phyloP scores from a whole-genome alignment of 2,329 filamentous ascomycete species.

The Parafenestella ontariensis region DNA sequence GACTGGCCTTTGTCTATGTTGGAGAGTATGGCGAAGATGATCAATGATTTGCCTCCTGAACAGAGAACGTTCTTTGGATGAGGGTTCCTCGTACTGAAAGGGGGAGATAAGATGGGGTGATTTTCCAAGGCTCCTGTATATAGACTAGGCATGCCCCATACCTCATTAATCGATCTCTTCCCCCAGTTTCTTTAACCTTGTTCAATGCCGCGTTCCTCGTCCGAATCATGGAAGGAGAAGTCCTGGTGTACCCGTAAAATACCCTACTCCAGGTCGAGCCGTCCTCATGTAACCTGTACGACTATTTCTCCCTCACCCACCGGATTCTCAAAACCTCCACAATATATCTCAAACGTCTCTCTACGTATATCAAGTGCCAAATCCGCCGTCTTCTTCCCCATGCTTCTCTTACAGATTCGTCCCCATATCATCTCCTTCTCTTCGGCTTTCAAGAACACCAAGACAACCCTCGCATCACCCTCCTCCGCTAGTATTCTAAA shows the following conservation, averaged over 20 bases:
- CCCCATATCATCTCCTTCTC: conserved; percentile 14
- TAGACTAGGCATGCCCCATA: too few relatives aligned
- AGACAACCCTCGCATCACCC: conserved; percentile 8
- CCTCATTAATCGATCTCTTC: too few relatives aligned
- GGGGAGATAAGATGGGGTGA: too few relatives aligned
- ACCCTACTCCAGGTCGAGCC: too few relatives aligned
- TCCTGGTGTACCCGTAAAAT: not conserved
- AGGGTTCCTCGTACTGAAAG: too few relatives aligned
- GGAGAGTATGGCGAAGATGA: not conserved
- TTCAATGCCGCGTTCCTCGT: too few relatives aligned
- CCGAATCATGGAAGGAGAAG: not conserved
- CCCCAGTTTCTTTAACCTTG: too few relatives aligned
- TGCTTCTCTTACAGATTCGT: conserved; percentile 11
- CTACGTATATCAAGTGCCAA: conserved; percentile 12
- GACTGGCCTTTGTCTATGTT: not conserved
- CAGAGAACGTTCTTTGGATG: not conserved
- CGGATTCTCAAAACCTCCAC: conserved; percentile 16
- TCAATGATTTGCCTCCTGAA: not conserved
- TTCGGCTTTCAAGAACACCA: conserved; percentile 12
- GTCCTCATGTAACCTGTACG: conserved; percentile 3
- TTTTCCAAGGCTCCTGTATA: too few relatives aligned
- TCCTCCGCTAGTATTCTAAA: conserved; percentile 9
- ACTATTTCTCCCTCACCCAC: conserved; percentile 11
- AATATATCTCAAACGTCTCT: conserved; percentile 17
- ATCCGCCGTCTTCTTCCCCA: conserved; percentile 9